A percentile compares a stretch with the other conserved stretches of the same genome.
These are phyloP conservation scores for Fusarium vanettenii DNA, from an alignment of 2,329 filamentous ascomycete species.

Conservation along the genomic window DNA sequence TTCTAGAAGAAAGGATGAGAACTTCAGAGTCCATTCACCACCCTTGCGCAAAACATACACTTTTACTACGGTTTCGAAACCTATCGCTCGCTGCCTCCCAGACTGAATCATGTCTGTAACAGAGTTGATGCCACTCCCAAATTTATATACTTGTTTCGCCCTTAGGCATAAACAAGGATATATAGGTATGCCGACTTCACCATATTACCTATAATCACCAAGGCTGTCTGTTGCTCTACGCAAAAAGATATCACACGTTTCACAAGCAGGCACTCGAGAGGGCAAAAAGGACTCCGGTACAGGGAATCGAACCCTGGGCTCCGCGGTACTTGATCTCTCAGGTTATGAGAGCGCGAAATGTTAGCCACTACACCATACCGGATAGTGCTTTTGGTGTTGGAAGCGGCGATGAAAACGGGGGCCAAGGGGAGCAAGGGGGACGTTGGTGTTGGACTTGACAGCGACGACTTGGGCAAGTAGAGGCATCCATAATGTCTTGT, in stretches of 20 bases:
- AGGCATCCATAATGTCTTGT: no score
- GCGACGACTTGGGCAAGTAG: no score
- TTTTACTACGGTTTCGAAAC: neutral
- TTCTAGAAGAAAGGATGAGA: neutral
- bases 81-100: neutral
- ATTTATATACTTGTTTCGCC: neutral
- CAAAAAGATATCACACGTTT: neutral
- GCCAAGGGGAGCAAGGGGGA: neutral
- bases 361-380: conserved; percentile 28
- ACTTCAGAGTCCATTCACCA: neutral
- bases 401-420: neutral
- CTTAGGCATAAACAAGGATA: neutral
- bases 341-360: conserved; percentile 47
- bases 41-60: neutral
- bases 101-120: neutral
- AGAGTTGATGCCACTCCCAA: neutral
- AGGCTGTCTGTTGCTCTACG: neutral
- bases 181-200: neutral
- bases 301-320: conserved; percentile 2
- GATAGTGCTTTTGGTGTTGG: neutral
- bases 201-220: neutral
- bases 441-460: neutral
- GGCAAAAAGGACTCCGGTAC: neutral
- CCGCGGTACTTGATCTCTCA: neutral
- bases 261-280: neutral